phyloP scores from a whole-genome alignment of 345 rosid genomes.

The Brassica nigra region DNA sequence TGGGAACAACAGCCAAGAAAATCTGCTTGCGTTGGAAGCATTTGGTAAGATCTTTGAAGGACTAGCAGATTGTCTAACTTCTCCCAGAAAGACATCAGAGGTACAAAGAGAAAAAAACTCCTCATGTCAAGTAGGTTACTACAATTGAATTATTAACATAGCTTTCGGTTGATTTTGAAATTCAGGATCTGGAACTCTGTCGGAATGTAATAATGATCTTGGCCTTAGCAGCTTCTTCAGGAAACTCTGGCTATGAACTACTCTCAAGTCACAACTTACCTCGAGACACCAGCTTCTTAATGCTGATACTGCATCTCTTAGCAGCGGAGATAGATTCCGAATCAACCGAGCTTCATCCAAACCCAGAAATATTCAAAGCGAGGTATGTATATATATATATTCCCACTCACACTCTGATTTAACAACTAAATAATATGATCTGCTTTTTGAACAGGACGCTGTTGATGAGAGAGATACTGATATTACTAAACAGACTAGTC shows the following conservation, averaged over 20 bases:
- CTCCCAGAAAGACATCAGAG: slow-evolving; percentile 48
- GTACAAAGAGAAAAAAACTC: slow-evolving; percentile 7
- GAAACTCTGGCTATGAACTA: slow-evolving; percentile 71
- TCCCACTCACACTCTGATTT: background rate
- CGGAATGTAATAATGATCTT: slow-evolving; percentile 59
- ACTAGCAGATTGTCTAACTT: slow-evolving; percentile 69
- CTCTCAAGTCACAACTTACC: slow-evolving; percentile 51
- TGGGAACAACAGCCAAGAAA: slow-evolving; percentile 37
- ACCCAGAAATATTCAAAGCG: slow-evolving; percentile 56
- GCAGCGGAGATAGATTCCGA: slow-evolving; percentile 63
- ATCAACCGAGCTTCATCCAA: slow-evolving; percentile 40
- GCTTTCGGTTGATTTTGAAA: slow-evolving; percentile 20
- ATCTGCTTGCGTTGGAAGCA: slow-evolving; percentile 29
- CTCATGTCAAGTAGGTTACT: slow-evolving; percentile 9
- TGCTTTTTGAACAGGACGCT: slow-evolving; percentile 49
- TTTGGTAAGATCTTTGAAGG: slow-evolving; percentile 57
- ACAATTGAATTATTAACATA: background rate
- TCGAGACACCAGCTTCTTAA: slow-evolving; percentile 61
- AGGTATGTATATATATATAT: slow-evolving; percentile 45
- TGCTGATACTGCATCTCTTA: slow-evolving; percentile 71
- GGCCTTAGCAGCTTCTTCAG: slow-evolving; percentile 77
- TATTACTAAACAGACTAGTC: slow-evolving; percentile 77
- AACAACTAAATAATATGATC: background rate
- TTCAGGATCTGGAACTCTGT: slow-evolving; percentile 79
- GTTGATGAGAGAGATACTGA: slow-evolving; percentile 75